Evolutionary conservation across 2,329 filamentous ascomycete genomes (phyloP), one percentile per base, ranked within the genome.

Genomic region (Monosporascus sp.): DNA sequence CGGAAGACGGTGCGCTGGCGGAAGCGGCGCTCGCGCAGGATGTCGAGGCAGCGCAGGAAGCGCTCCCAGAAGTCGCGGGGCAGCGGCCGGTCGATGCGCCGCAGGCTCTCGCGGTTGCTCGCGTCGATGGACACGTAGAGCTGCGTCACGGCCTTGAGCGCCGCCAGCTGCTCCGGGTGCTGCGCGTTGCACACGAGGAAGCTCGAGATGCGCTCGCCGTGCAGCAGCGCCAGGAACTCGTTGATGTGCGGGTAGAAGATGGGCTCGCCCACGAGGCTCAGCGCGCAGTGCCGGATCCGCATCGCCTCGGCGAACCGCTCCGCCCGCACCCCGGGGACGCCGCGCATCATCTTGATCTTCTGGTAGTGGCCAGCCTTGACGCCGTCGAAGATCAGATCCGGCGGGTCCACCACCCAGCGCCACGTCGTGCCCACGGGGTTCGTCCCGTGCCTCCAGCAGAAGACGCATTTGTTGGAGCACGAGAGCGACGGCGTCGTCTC

Each of bases 191-290:
- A 97, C 54, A 99, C 94, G 0, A 97, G 78, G 75, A 97, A 99
- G 34, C 88, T 94, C 3, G 90, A 96, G 61, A 97, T 97, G 62
- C 85, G 87, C 69, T 96, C 89, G 14, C 71, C 76, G 73, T 97
- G 93, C 59, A 99, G 79, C 78, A 97, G 83, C 11, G 76, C 80
- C 1, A 95, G 77, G 65, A 97, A 92, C 66, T 92, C 88, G 71
- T 99, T 97, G 78, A 97, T 97, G 66, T 96, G 86, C 9, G 94
- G 94, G 71, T 97, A 97, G 75, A 97, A 97, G 63, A 97, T 97
- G n/a, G 93, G 93, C 71, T 99, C 93, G 61, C 94, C 93, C 22
- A 99, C 94, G 9, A 99, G 79, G 60, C 86, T 91, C 46, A 99
- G 77, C 0, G 94, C 94, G 69, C 93, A 99, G 72, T 99, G 93